Evolutionary conservation across 2,329 filamentous ascomycete species (phyloP).

Genomic region (Xylariaceae sp.): DNA sequence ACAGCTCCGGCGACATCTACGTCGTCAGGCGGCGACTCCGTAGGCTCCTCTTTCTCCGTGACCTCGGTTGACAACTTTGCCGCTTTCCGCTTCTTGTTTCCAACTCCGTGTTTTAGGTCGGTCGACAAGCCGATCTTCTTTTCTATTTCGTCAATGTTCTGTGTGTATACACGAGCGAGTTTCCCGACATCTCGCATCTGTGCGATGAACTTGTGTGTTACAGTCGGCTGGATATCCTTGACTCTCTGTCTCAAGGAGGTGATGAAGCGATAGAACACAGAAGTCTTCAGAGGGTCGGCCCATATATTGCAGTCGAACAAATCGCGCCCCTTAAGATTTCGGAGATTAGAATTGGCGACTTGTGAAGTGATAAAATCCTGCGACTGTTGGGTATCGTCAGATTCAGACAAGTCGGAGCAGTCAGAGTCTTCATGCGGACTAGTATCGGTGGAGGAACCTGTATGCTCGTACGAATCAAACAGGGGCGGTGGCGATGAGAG

Average conservation of each 20-base stretch:
- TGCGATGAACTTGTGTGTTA: constrained; percentile 63
- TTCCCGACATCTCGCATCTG: constrained; percentile 62
- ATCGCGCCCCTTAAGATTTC: constrained; percentile 64
- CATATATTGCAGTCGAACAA: constrained; percentile 68
- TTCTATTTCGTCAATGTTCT: constrained; percentile 71
- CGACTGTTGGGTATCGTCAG: constrained; percentile 40
- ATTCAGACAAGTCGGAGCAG: constrained; percentile 36
- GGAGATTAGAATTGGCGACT: constrained; percentile 38
- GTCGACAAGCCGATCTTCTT: constrained; percentile 64
- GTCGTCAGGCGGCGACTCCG: constrained; percentile 15
- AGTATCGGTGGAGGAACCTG: constrained; percentile 33
- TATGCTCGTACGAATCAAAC: constrained; percentile 45
- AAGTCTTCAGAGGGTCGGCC: constrained; percentile 61
- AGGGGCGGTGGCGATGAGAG: constrained; percentile 53
- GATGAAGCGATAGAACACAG: constrained; percentile 67
- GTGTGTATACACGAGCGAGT: constrained; percentile 66
- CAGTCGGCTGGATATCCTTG: constrained; percentile 56
- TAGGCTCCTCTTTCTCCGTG: constrained; percentile 21
- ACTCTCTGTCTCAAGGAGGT: constrained; percentile 62
- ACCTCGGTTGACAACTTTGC: constrained; percentile 27
- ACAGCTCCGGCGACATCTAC: constrained; percentile 14
- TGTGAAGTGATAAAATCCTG: constrained; percentile 40
- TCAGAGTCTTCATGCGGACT: constrained; percentile 38
- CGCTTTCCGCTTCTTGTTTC: constrained; percentile 50
- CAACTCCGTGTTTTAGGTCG: constrained; percentile 56